Conservation (phyloP, 257 asterid genomes). For the Mitragyna speciosa region DNA sequence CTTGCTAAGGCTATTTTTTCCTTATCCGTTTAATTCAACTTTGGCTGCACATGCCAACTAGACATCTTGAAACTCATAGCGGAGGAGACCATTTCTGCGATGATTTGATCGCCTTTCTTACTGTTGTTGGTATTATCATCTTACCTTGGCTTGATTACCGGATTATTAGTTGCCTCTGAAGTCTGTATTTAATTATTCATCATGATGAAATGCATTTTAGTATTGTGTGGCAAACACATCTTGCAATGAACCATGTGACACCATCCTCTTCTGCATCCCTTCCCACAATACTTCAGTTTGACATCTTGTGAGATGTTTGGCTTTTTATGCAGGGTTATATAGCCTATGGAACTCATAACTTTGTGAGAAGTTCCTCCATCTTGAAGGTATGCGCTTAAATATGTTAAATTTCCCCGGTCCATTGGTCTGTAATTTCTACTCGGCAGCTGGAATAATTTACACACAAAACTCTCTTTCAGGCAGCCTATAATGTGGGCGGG, state of each 20-base stretch:
- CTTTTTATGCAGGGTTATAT: constrained; percentile 68
- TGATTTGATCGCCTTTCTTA: background rate
- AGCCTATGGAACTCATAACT: constrained; percentile 82
- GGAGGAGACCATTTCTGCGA: background rate
- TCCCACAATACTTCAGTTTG: background rate
- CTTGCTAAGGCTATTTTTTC: background rate
- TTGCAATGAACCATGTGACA: background rate
- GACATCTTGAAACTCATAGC: background rate
- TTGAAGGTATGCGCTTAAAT: constrained; percentile 51
- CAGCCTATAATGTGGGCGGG: constrained; percentile 89
- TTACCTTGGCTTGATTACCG: background rate
- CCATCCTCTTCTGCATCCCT: background rate
- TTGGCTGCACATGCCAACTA: background rate
- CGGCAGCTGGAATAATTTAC: constrained; percentile 7
- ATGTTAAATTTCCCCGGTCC: background rate
- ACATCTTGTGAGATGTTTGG: constrained; percentile 5
- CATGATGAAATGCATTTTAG: background rate
- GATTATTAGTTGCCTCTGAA: too few species aligned
- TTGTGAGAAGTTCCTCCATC: constrained; percentile 57
- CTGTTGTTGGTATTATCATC: background rate
- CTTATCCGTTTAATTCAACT: background rate
- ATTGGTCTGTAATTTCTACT: constrained; percentile 9
- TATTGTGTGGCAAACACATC: background rate
- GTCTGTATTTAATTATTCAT: background rate
- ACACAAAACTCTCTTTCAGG: constrained; percentile 36